Percentiles rank a stretch among this genome's conserved stretches.
phyloP scores from a whole-genome alignment of 2,329 filamentous ascomycete genomes.

The Talaromyces sp. region DNA sequence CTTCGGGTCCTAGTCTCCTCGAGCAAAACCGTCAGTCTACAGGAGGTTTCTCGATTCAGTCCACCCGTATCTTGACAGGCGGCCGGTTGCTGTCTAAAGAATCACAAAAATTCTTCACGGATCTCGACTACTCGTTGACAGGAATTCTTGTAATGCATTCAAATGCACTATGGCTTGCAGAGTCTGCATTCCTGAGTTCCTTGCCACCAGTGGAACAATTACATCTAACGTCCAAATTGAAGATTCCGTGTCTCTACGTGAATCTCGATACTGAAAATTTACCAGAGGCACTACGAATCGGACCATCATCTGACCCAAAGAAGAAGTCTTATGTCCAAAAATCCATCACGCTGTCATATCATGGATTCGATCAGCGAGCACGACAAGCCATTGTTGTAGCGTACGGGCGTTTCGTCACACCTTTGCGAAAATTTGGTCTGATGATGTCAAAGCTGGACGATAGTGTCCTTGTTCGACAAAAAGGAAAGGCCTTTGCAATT shows the following conservation, averaged over 20 bases:
- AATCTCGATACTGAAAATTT: slow-evolving; percentile 27
- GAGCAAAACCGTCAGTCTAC: slow-evolving; percentile 10
- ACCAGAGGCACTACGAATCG: slow-evolving; percentile 25
- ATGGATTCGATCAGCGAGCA: slow-evolving; percentile 30
- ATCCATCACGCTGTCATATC: slow-evolving; percentile 33
- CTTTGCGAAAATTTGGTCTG: slow-evolving; percentile 21
- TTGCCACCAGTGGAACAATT: slow-evolving; percentile 26
- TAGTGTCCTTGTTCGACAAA: slow-evolving; percentile 28
- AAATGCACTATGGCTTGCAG: slow-evolving; percentile 30
- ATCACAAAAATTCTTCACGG: slow-evolving; percentile 23
- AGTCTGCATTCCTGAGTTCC: slow-evolving; percentile 23
- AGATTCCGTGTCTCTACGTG: slow-evolving; percentile 31
- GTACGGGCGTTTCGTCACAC: slow-evolving; percentile 26
- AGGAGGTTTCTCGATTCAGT: slow-evolving; percentile 16
- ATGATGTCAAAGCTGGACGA: slow-evolving; percentile 24
- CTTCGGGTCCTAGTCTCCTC: slow-evolving; percentile 12
- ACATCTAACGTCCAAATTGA: slow-evolving; percentile 23
- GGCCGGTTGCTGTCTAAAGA: slow-evolving; percentile 19
- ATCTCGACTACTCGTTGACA: slow-evolving; percentile 30
- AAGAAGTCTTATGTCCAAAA: slow-evolving; percentile 26
- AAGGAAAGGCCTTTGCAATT: slow-evolving; percentile 32
- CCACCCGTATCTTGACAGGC: slow-evolving; percentile 26
- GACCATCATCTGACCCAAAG: slow-evolving; percentile 20
- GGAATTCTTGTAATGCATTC: slow-evolving; percentile 34
- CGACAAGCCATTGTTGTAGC: slow-evolving; percentile 31